These are phyloP conservation scores for Xylariaceae sp. DNA, from an alignment of 2,329 filamentous ascomycete genomes.

Conservation along the genomic window DNA sequence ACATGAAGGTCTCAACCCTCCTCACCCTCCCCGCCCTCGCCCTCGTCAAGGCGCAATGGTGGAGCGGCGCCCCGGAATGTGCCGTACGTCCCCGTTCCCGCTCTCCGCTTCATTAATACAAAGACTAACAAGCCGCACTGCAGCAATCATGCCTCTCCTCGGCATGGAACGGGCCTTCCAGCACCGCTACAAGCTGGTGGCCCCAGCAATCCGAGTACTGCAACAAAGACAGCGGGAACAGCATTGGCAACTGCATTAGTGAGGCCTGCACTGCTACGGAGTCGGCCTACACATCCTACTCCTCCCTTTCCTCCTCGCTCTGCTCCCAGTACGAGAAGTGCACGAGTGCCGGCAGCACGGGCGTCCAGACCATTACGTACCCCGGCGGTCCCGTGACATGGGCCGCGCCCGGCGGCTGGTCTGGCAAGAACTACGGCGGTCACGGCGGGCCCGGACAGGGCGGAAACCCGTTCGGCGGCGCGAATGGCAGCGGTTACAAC, in stretches of 20 bases:
- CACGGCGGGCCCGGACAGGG: constrained; percentile 6
- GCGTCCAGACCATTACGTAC: constrained; percentile 37
- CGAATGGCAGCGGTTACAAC: constrained; percentile 20
- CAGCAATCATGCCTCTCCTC: constrained; percentile 42
- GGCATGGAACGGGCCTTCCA: constrained; percentile 29
- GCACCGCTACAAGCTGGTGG: constrained; percentile 29
- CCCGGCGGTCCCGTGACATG: constrained; percentile 34
- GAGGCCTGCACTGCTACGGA: constrained; percentile 26
- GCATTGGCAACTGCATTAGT: constrained; percentile 29
- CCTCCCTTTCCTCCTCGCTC: constrained; percentile 37
- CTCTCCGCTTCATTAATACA: not conserved
- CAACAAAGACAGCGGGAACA: constrained; percentile 26
- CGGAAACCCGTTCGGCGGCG: not conserved
- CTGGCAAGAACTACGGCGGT: constrained; percentile 21
- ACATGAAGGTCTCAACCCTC: constrained; percentile 33
- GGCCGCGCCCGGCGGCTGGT: constrained; percentile 31
- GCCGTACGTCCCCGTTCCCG: constrained; percentile 33
- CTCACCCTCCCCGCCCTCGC: constrained; percentile 27
- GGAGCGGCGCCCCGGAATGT: constrained; percentile 37
- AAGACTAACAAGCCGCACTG: constrained; percentile 8
- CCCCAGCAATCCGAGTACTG: constrained; percentile 32
- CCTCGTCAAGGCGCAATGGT: constrained; percentile 35
- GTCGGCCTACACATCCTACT: constrained; percentile 29
- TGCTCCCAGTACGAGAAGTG: constrained; percentile 39
- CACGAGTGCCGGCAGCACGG: constrained; percentile 35